Evolutionary conservation across 805 yeast genomes (phyloP).

Genomic region (Nakazawaea molendinolei): DNA sequence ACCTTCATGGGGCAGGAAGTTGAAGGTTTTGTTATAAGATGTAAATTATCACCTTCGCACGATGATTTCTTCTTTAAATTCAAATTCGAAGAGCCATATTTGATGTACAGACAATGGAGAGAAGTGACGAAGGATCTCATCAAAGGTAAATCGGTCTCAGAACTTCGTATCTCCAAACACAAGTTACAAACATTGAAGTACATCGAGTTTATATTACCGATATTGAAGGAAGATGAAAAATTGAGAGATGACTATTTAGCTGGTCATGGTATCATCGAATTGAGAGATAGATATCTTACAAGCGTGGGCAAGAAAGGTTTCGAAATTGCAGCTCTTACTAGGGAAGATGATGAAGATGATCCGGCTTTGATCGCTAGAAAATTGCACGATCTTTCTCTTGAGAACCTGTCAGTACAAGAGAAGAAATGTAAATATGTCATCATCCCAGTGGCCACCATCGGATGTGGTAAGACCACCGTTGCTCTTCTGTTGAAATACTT

Average conservation of each 20-base stretch:
- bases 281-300: constrained; percentile 60
- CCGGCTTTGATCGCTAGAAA: constrained; percentile 26
- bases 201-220: constrained; percentile 54
- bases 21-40: constrained; percentile 91
- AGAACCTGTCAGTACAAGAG: constrained; percentile 18
- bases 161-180: constrained; percentile 43
- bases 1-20: constrained; percentile 63
- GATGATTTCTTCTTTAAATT: constrained; percentile 77
- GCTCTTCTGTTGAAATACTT: constrained; percentile 51
- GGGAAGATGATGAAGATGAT: constrained; percentile 41
- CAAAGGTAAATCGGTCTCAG: constrained; percentile 22
- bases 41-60: constrained; percentile 27
- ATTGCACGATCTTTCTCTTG: constrained; percentile 12
- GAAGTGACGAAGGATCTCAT: constrained; percentile 70
- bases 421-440: constrained; percentile 48
- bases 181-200: constrained; percentile 59
- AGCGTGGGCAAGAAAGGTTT: constrained; percentile 49
- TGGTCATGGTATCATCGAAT: constrained; percentile 67
- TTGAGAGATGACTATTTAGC: constrained; percentile 37
- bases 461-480: constrained; percentile 92
- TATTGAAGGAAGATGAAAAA: constrained; percentile 43
- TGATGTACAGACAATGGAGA: constrained; percentile 84
- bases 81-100: constrained; percentile 92
- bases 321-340: constrained; percentile 47
- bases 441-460: constrained; percentile 83